These are phyloP conservation scores for Pseudopediastrum boryanum DNA, from an alignment of 139 green algal species.

Conservation along the genomic window DNA sequence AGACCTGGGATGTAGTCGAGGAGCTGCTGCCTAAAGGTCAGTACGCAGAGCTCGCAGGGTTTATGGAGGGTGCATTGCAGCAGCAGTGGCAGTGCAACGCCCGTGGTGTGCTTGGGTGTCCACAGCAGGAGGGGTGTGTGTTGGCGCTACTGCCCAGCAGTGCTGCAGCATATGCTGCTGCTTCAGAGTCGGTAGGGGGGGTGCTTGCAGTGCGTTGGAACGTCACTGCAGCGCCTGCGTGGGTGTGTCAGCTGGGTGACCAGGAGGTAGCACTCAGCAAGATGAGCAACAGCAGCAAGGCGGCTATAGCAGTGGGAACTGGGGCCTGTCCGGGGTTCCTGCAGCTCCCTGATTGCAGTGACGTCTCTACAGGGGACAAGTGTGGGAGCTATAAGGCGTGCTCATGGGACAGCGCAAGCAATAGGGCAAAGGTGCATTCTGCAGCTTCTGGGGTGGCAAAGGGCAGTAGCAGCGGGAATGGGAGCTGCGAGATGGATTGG, in stretches of 20 bases:
- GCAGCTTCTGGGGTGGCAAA: no score
- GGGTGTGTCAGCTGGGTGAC: slow-evolving; percentile 17
- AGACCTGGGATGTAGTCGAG: no score
- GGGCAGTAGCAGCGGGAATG: no score
- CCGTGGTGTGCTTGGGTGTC: neutral
- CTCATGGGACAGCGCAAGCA: slow-evolving; percentile 26
- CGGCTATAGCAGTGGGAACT: neutral
- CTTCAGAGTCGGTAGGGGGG: neutral
- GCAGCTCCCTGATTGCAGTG: slow-evolving; percentile 24
- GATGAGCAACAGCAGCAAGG: slow-evolving; percentile 15
- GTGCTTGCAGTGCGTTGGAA: neutral
- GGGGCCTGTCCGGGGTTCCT: slow-evolving; percentile 21
- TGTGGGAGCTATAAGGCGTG: slow-evolving; percentile 22
- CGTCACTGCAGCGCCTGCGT: neutral
- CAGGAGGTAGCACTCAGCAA: neutral
- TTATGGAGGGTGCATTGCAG: no score
- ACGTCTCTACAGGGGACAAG: neutral
- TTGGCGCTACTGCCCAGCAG: slow-evolving; percentile 8
- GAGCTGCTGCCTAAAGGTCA: no score
- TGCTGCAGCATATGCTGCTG: neutral
- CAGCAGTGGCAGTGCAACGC: slow-evolving; percentile 15
- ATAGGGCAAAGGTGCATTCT: no score
- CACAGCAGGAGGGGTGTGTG: neutral
- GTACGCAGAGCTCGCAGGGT: no score
- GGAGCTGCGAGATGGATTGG: slow-evolving; percentile 23